A percentile compares a stretch with the other conserved stretches of the same genome.
Conservation (phyloP, 78 protist species). For the Dictyostelium capitatum region DNA sequence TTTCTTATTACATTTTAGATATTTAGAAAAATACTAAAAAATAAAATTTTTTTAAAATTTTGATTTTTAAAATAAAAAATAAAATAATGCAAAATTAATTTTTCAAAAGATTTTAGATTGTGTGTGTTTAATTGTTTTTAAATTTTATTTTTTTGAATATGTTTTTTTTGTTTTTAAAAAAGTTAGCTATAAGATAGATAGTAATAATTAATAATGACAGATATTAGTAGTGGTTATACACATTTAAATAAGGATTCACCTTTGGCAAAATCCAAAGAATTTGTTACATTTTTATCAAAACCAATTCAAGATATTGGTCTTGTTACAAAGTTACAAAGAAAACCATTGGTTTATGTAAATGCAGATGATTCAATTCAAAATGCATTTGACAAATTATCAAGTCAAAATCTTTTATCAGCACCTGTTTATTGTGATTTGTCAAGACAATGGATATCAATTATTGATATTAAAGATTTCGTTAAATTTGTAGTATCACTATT, state of each 20-base stretch:
- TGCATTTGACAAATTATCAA: conserved; percentile 35
- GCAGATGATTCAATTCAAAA: conserved; percentile 18
- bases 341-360: conserved; percentile 63
- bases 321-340: conserved; percentile 11
- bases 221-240: neutral
- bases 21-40: too few species aligned
- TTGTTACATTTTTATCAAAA: neutral
- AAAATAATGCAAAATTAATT: too few species aligned
- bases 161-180: neutral
- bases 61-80: too few species aligned
- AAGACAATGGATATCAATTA: conserved; percentile 49
- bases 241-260: neutral
- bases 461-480: conserved; percentile 55
- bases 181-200: too few species aligned
- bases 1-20: too few species aligned
- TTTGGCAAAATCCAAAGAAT: conserved; percentile 16
- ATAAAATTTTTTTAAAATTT: too few species aligned
- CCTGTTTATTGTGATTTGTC: conserved; percentile 32
- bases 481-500: conserved; percentile 35
- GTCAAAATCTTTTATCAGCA: conserved; percentile 38
- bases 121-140: too few species aligned
- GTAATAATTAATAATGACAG: neutral
- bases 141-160: too few species aligned
- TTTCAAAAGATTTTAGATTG: too few species aligned
- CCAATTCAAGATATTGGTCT: conserved; percentile 18